These are phyloP conservation scores for Arthrocladium fulminans DNA, from an alignment of 2,329 filamentous ascomycete genomes.

Conservation along the genomic window DNA sequence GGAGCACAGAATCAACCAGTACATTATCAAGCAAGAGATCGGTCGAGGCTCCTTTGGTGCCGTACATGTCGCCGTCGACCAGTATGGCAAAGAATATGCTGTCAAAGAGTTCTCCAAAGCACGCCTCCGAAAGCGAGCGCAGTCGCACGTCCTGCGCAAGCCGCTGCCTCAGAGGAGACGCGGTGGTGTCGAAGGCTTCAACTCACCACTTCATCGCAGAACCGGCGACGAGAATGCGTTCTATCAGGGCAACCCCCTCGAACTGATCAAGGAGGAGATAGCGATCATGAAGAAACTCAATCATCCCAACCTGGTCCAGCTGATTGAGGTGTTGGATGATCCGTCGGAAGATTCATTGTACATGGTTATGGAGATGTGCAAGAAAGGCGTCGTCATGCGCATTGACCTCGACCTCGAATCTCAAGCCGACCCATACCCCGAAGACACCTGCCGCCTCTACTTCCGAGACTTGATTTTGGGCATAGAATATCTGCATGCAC, in stretches of 20 bases:
- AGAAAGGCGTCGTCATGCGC: constrained; percentile 95
- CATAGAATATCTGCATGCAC: constrained; percentile 90
- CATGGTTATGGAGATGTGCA: constrained; percentile 99
- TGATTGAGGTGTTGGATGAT: constrained; percentile 92
- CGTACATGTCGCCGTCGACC: constrained; percentile 81
- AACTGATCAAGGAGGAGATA: constrained; percentile 89
- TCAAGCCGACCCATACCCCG: constrained; percentile 68
- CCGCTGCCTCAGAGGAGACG: constrained; percentile 46
- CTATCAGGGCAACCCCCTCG: constrained; percentile 61
- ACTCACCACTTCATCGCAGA: constrained; percentile 55
- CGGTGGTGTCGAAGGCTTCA: constrained; percentile 47
- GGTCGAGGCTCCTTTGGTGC: constrained; percentile 93
- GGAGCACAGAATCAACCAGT: constrained; percentile 88
- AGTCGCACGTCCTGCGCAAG: constrained; percentile 73
- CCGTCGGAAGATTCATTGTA: constrained; percentile 92
- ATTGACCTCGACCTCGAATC: constrained; percentile 86
- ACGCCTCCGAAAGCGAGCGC: constrained; percentile 75
- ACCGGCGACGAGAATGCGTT: constrained; percentile 37
- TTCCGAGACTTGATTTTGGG: constrained; percentile 91
- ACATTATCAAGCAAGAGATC: constrained; percentile 87
- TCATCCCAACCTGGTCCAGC: constrained; percentile 82
- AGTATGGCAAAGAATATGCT: constrained; percentile 87
- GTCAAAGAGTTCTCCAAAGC: constrained; percentile 97
- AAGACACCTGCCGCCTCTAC: constrained; percentile 78
- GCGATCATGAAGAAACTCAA: constrained; percentile 99